These are phyloP conservation scores for Zymoseptoria pseudotritici DNA, from an alignment of 2,329 filamentous ascomycete species.

Conservation along the genomic window DNA sequence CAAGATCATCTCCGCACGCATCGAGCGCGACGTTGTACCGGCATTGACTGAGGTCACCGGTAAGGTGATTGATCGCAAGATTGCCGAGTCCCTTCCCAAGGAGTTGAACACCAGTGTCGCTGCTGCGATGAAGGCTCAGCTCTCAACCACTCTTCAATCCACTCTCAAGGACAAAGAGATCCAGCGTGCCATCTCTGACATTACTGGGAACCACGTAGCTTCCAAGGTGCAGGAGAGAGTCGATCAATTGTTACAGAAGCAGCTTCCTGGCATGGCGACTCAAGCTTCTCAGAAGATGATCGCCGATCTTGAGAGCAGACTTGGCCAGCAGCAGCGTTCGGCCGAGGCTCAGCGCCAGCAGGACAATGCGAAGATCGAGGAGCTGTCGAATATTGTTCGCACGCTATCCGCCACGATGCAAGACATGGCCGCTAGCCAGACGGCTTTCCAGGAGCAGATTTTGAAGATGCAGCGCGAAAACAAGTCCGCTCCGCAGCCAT, in stretches of 20 bases:
- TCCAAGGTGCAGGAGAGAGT: slow-evolving; percentile 65
- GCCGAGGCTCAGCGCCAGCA: slow-evolving; percentile 45
- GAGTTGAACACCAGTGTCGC: slow-evolving; percentile 60
- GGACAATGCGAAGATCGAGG: slow-evolving; percentile 61
- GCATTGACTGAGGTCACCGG: slow-evolving; percentile 61
- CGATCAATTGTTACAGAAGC: slow-evolving; percentile 48
- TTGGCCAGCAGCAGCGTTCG: slow-evolving; percentile 45
- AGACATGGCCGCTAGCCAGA: slow-evolving; percentile 61
- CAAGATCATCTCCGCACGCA: slow-evolving; percentile 67
- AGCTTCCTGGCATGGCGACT: slow-evolving; percentile 24
- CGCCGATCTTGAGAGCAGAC: slow-evolving; percentile 58
- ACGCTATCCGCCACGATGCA: slow-evolving; percentile 62
- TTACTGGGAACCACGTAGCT: slow-evolving; percentile 59
- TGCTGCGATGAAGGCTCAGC: slow-evolving; percentile 61
- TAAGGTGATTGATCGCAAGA: slow-evolving; percentile 62
- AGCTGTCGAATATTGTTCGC: slow-evolving; percentile 60
- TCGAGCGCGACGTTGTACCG: slow-evolving; percentile 69
- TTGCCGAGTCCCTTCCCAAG: slow-evolving; percentile 60
- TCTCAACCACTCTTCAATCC: slow-evolving; percentile 61
- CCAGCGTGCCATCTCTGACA: slow-evolving; percentile 63
- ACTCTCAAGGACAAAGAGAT: slow-evolving; percentile 69
- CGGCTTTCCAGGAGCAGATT: slow-evolving; percentile 56
- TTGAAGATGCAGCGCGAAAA: slow-evolving; percentile 37
- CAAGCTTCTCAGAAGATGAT: slow-evolving; percentile 59
- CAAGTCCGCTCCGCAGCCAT: slow-evolving; percentile 35